These are phyloP conservation scores for Fusarium tricinctum DNA, from an alignment of 2,329 filamentous ascomycete genomes.

Conservation along the genomic window DNA sequence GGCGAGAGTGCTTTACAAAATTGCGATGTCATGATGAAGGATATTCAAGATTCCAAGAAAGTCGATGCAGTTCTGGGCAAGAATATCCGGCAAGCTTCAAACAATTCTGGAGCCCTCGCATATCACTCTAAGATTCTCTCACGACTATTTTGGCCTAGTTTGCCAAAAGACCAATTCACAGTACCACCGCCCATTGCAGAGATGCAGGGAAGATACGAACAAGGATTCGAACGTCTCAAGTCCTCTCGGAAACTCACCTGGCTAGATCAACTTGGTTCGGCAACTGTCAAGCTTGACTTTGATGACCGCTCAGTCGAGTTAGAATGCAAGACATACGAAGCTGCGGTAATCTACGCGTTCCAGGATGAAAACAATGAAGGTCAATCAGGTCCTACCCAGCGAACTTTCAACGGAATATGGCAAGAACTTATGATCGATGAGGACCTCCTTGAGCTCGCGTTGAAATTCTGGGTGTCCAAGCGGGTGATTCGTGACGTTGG, in stretches of 20 bases:
- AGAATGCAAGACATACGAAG: conserved; percentile 86
- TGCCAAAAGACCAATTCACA: conserved; percentile 77
- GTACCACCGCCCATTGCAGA: conserved; percentile 71
- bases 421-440: conserved; percentile 78
- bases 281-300: conserved; percentile 84
- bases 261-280: conserved; percentile 85
- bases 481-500: conserved; percentile 72
- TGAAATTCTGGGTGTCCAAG: conserved; percentile 80
- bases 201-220: conserved; percentile 78
- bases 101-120: conserved; percentile 49
- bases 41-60: conserved; percentile 85
- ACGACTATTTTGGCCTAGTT: conserved; percentile 90
- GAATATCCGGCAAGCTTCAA: conserved; percentile 44
- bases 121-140: conserved; percentile 90
- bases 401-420: conserved; percentile 68
- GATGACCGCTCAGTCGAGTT: conserved; percentile 81
- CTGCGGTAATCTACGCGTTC: conserved; percentile 89
- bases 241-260: conserved; percentile 88
- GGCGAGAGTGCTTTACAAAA: conserved; percentile 89
- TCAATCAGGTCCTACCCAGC: conserved; percentile 54
- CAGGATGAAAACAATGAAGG: conserved; percentile 62
- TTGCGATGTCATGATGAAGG: conserved; percentile 97
- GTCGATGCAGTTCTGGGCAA: conserved; percentile 78
- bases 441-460: conserved; percentile 74
- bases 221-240: conserved; percentile 84